These are phyloP conservation scores for Penicillium sp. DNA, from an alignment of 2,329 filamentous ascomycete genomes.

Conservation along the genomic window DNA sequence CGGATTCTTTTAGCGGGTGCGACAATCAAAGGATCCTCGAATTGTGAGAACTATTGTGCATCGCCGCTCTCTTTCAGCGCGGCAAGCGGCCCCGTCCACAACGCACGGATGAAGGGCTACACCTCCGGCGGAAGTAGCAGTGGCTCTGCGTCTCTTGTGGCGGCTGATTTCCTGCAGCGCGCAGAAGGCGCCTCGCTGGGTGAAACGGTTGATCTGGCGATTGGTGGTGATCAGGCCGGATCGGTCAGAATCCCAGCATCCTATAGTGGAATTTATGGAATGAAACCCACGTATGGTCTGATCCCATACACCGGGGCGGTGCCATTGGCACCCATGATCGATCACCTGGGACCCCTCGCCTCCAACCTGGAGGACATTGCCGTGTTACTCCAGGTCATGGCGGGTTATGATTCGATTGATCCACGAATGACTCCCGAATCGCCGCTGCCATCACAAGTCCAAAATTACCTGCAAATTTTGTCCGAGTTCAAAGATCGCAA, in stretches of 20 bases:
- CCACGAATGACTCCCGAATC: constrained; percentile 41
- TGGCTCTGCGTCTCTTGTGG: constrained; percentile 28
- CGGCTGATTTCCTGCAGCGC: constrained; percentile 29
- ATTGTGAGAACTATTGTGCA: constrained; percentile 41
- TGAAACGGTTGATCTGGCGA: constrained; percentile 34
- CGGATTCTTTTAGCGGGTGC: constrained; percentile 37
- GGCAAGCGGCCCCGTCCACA: constrained; percentile 39
- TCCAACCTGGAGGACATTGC: constrained; percentile 45
- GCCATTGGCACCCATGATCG: constrained; percentile 42
- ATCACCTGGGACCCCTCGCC: constrained; percentile 50
- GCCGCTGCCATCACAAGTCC: constrained; percentile 34
- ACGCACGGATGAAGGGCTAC: constrained; percentile 33
- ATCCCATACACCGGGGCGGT: constrained; percentile 52
- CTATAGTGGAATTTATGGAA: constrained; percentile 44
- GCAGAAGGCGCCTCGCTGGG: constrained; percentile 17
- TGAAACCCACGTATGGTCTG: constrained; percentile 51
- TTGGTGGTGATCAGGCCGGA: constrained; percentile 43
- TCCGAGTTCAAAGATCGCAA: background rate
- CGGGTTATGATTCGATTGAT: constrained; percentile 53
- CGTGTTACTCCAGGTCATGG: constrained; percentile 44
- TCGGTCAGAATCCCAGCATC: constrained; percentile 41
- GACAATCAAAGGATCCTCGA: constrained; percentile 36
- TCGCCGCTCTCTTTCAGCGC: constrained; percentile 39
- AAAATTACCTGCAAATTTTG: constrained; percentile 33
- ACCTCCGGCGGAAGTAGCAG: constrained; percentile 41